Evolutionary conservation across 192 early-diverging fungal species (phyloP), one percentile per base, ranked within the genome.

Genomic region (Rhizophagus prolifer): DNA sequence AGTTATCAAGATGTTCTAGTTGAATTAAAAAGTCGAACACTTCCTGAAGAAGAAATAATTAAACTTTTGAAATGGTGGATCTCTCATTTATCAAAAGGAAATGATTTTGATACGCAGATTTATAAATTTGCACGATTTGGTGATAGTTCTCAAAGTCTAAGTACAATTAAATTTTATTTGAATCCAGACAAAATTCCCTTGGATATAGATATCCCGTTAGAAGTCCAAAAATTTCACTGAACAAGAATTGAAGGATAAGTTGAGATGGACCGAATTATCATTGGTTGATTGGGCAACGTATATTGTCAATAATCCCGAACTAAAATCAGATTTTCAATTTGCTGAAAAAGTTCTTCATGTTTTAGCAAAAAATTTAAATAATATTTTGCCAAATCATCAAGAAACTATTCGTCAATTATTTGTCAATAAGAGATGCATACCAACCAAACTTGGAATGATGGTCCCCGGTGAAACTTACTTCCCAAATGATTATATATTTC

Each of bases 21-120:
- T 7, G 94, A 96, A 74, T 77, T 96, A 0, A 80, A 84, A 41
- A 85, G 77, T 54, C 70, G 91, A 8, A 83, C 85, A 10, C 74
- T 95, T 3, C 78, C 81, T 13, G 78, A 78, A 16, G 70, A 75
- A 4, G 92, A 96, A 80, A 86, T 91, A 80, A 80, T 90, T 0
- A 87, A 87, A 0, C 83, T 92, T 66, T 78, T 95, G 76, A 85
- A 87, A 74, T 96, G 95, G 95, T 95, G 90, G 91, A 84, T 92
- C 12, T 82, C 79, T 16, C 88, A 84, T 75, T 77, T 74, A 5
- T 75, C 76, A 31, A 75, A 64, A 4, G 74, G 85, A 6, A 73
- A 77, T 3, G 0, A 1, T 4, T 34, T 4, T 34, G 31, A 34
- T 4, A 34, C 31, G 31, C 31, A 2, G 31, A 2, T 34, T 34